These are phyloP conservation scores for Penicillium sumatraense DNA, from an alignment of 2,329 filamentous ascomycete species.

Conservation along the genomic window DNA sequence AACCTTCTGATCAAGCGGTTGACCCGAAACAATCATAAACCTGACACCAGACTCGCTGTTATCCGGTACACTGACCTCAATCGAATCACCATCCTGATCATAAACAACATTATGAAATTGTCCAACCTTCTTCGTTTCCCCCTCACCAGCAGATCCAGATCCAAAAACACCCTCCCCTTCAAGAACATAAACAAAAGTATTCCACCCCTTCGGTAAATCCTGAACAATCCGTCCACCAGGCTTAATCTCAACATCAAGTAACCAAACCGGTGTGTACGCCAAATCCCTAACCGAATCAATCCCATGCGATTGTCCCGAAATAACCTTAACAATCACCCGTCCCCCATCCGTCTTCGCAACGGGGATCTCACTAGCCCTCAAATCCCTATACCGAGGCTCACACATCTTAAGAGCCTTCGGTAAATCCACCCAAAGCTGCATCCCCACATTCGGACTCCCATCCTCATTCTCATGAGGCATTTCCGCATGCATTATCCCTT, in stretches of 20 bases:
- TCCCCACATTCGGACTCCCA: slow-evolving; percentile 77
- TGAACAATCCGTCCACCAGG: slow-evolving; percentile 81
- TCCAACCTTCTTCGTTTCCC: slow-evolving; percentile 32
- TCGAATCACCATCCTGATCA: slow-evolving; percentile 74
- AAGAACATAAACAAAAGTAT: slow-evolving; percentile 87
- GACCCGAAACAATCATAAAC: slow-evolving; percentile 73
- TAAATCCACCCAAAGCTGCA: slow-evolving; percentile 96
- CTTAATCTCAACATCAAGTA: slow-evolving; percentile 79
- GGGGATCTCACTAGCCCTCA: slow-evolving; percentile 80
- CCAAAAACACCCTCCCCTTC: slow-evolving; percentile 70
- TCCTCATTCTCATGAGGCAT: slow-evolving; percentile 84
- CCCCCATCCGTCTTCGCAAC: slow-evolving; percentile 70
- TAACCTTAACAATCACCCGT: slow-evolving; percentile 83
- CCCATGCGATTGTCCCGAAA: slow-evolving; percentile 81
- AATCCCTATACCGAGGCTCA: slow-evolving; percentile 89
- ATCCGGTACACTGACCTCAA: slow-evolving; percentile 71
- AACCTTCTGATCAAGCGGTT: slow-evolving; percentile 78
- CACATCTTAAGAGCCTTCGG: slow-evolving; percentile 80
- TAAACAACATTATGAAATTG: slow-evolving; percentile 91
- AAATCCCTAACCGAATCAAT: slow-evolving; percentile 87
- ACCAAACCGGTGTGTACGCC: slow-evolving; percentile 97
- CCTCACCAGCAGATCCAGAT: slow-evolving; percentile 48
- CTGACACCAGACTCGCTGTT: slow-evolving; percentile 61
- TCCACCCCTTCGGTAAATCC: slow-evolving; percentile 78
- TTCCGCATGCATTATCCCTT: slow-evolving; percentile 91